Evolutionary conservation across 306 rosid species (phyloP), one percentile per base, ranked within the genome.

Genomic region (Dalbergia oliveri): DNA sequence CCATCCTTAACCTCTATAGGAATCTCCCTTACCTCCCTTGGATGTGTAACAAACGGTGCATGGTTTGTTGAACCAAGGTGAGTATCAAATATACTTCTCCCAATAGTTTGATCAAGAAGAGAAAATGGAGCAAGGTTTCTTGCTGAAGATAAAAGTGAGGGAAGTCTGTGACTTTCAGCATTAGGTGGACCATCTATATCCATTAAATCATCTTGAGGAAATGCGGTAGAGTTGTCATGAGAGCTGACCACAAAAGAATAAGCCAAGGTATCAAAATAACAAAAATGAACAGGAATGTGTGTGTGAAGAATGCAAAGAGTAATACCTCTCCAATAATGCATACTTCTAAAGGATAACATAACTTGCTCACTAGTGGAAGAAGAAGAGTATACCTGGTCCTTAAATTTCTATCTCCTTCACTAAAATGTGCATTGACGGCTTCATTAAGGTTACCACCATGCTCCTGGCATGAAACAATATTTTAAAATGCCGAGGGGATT

Each of bases 391-490:
- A 91, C 98, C 87, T 89, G 54, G 86, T 72, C 5, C 6, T 21
- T 43, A 45, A 6, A 68, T 61, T 86, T 87, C 94, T 87, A 80
- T 93, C 97, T 76, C 94, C 94, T 89, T 89, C 96, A 76, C 81
- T 86, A 71, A 90, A 95, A 90, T 88, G 87, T n/a, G 93, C 91
- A 89, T 91, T 87, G 82, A 89, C 89, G 18, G 99, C 99, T 75
- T 85, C 90, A 81, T 88, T 91, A 86, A 95, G 93, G 87, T 93
- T 83, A 10, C 90, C 93, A n/a, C 89, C 92, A 78, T 89, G 92
- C 79, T 87, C 98, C 99, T 95, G 78, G 66, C 59, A 82, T 73
- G 56, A 64, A 87, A 66, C 65, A 58, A 72, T 58, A 78, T 83
- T 57, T 33, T 14, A 12, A 79, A 75, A 81, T 69, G 16, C 63